Evolutionary conservation across 179 eudicot genomes (phyloP).

Genomic region (Spergularia azorica): DNA sequence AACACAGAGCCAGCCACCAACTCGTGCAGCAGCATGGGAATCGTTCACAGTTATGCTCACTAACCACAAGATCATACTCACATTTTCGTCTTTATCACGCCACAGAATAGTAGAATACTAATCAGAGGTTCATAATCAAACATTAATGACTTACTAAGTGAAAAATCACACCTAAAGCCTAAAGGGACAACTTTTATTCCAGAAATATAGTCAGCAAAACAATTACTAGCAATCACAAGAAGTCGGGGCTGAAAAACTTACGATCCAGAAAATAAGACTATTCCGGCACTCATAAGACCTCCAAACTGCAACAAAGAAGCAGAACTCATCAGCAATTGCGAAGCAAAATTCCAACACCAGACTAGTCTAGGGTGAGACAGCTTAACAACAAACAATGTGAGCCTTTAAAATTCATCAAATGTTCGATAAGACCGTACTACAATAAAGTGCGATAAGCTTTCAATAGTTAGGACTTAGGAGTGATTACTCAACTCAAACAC

Average conservation of each 20-base stretch:
- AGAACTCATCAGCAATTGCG: constrained; percentile 4
- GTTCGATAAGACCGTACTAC: background rate
- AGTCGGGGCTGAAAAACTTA: constrained; percentile 41
- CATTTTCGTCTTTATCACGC: background rate
- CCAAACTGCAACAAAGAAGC: constrained; percentile 59
- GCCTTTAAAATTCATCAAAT: background rate
- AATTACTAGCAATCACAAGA: background rate
- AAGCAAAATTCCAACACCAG: background rate
- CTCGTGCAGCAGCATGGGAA: background rate
- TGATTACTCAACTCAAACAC: background rate
- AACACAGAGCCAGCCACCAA: background rate
- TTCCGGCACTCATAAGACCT: constrained; percentile 79
- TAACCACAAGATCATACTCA: background rate
- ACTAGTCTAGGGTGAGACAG: no score
- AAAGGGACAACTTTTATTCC: background rate
- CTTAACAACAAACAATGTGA: no score
- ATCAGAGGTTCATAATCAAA: background rate
- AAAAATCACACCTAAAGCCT: constrained; percentile 2
- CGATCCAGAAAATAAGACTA: constrained; percentile 86
- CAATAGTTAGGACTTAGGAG: background rate
- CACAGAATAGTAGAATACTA: no score
- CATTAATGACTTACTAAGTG: background rate
- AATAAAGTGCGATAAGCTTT: background rate
- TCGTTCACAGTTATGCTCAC: background rate
- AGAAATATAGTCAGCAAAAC: background rate